A percentile compares a stretch with the other conserved stretches of the same genome.
phyloP scores from a whole-genome alignment of 1,284 basidiomycete species.

The Apiotrichum gracile region DNA sequence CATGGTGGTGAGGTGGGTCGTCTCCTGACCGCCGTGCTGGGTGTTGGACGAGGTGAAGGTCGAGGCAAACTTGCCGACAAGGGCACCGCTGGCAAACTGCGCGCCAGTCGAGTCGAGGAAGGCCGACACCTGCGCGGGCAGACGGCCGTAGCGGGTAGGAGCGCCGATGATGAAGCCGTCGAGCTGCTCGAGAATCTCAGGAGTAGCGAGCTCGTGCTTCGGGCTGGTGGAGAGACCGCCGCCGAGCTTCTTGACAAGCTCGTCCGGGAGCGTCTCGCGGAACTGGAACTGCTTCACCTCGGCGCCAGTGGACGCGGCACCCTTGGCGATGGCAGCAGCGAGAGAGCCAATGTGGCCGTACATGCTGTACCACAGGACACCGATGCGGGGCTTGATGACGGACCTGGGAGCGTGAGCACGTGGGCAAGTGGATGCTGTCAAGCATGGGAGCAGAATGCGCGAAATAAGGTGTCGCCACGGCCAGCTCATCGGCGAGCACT shows the following conservation, averaged over 20 bases:
- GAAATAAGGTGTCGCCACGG: no score
- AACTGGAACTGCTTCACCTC: slow-evolving; percentile 64
- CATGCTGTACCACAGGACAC: slow-evolving; percentile 73
- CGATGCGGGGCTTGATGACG: slow-evolving; percentile 55
- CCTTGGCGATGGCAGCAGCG: slow-evolving; percentile 68
- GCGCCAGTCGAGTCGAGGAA: slow-evolving; percentile 68
- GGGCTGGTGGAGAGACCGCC: slow-evolving; percentile 52
- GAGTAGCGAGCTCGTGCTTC: slow-evolving; percentile 63
- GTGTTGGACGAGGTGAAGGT: slow-evolving; percentile 34
- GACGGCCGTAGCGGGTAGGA: slow-evolving; percentile 63
- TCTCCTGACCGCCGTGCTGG: slow-evolving; percentile 48
- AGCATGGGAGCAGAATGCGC: no score
- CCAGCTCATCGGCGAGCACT: no score
- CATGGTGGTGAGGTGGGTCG: slow-evolving; percentile 59
- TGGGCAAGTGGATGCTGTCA: no score
- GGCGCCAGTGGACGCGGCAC: slow-evolving; percentile 66
- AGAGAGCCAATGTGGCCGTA: slow-evolving; percentile 74
- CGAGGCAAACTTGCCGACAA: slow-evolving; percentile 66
- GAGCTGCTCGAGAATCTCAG: slow-evolving; percentile 58
- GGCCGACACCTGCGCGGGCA: slow-evolving; percentile 48
- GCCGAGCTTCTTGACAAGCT: slow-evolving; percentile 68
- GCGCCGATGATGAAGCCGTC: slow-evolving; percentile 58
- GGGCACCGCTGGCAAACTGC: slow-evolving; percentile 62
- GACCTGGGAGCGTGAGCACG: background rate
- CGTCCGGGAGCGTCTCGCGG: slow-evolving; percentile 73